A percentile compares a stretch with the other conserved stretches of the same genome.
Conservation (phyloP, 768 basidiomycete species). For the Cyclocybe aegerita region DNA sequence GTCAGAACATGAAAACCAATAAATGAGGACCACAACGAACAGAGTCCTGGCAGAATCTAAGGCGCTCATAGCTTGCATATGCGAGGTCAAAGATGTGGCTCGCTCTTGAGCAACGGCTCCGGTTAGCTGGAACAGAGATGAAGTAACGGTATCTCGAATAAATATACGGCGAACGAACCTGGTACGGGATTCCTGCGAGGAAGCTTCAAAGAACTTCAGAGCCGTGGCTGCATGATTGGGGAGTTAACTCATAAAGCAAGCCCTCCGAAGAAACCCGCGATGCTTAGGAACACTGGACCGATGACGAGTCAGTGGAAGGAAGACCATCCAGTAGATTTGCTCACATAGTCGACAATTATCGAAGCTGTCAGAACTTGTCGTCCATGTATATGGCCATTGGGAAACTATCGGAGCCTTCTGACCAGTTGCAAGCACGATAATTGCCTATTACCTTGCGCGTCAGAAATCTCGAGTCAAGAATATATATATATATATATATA, state of each 20-base stretch:
- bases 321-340: background rate
- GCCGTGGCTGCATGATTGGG: background rate
- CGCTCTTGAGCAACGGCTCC: conserved; percentile 42
- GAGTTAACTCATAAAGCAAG: conserved; percentile 15
- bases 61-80: conserved; percentile 82
- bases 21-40: background rate
- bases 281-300: conserved; percentile 4
- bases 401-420: conserved; percentile 39
- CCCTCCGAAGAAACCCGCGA: conserved; percentile 11
- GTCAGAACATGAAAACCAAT: background rate
- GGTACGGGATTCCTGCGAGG: conserved; percentile 16
- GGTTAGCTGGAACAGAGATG: conserved; percentile 2
- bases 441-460: conserved; percentile 43
- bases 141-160: background rate
- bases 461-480: conserved; percentile 10
- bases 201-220: conserved; percentile 6
- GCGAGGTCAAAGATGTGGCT: conserved; percentile 59
- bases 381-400: conserved; percentile 59
- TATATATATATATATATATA: background rate
- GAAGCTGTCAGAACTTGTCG: conserved; percentile 34
- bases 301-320: background rate
- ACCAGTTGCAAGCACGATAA: conserved; percentile 68
- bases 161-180: conserved; percentile 3
- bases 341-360: conserved; percentile 10
- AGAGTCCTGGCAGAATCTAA: conserved; percentile 59